These are phyloP conservation scores for Termitomyces sp. DNA, from an alignment of 768 basidiomycete genomes.

Conservation along the genomic window DNA sequence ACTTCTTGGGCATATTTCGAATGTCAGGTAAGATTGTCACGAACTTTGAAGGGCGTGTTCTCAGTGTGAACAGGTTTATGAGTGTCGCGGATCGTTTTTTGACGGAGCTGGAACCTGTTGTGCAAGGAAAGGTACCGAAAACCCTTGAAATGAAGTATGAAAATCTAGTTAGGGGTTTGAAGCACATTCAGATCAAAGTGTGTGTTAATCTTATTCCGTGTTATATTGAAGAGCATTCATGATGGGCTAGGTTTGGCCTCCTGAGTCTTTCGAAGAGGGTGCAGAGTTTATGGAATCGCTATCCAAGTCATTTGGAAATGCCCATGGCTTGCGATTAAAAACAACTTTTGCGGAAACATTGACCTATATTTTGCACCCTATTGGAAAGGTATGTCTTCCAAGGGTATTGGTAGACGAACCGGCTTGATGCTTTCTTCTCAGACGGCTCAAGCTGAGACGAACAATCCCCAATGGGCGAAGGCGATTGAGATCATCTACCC, in stretches of 20 bases:
- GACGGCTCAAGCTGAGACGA: slow-evolving; percentile 95
- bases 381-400: slow-evolving; percentile 60
- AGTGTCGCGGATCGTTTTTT: slow-evolving; percentile 93
- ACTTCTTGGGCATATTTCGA: slow-evolving; percentile 79
- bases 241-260: slow-evolving; percentile 74
- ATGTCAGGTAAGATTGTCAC: slow-evolving; percentile 52
- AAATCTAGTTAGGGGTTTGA: slow-evolving; percentile 76
- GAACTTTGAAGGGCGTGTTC: neutral
- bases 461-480: slow-evolving; percentile 91
- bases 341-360: slow-evolving; percentile 82
- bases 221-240: neutral
- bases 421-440: slow-evolving; percentile 21
- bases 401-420: neutral
- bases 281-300: slow-evolving; percentile 86
- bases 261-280: slow-evolving; percentile 88
- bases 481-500: slow-evolving; percentile 82
- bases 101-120: slow-evolving; percentile 68
- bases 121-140: slow-evolving; percentile 70
- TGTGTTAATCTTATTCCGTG: neutral
- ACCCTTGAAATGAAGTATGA: slow-evolving; percentile 82
- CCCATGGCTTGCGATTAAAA: slow-evolving; percentile 81
- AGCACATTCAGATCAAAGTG: slow-evolving; percentile 80
- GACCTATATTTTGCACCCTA: slow-evolving; percentile 73
- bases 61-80: slow-evolving; percentile 52
- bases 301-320: slow-evolving; percentile 76